phyloP scores from a whole-genome alignment of 176 grass and related monocot genomes.

The Zoysia pacifica region DNA sequence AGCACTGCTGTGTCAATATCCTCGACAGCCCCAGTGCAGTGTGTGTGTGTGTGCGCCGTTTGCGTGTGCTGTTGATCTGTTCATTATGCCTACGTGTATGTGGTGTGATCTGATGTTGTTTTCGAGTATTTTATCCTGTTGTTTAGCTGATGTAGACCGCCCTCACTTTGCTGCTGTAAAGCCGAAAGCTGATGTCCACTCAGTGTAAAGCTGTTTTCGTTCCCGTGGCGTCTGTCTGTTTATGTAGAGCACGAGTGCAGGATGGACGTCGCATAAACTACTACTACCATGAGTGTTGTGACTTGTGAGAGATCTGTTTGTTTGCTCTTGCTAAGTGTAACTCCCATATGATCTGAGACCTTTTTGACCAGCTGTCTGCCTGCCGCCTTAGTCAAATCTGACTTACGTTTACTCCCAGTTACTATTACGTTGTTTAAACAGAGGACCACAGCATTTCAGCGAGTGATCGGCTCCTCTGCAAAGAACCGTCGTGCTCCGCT shows the following conservation, averaged over 20 bases:
- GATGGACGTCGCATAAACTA: not conserved
- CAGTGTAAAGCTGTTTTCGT: not conserved
- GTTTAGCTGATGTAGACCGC: not conserved
- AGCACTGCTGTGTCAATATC: not conserved
- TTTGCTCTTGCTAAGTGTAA: not conserved
- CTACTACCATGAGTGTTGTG: not conserved
- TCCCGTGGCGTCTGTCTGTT: not conserved
- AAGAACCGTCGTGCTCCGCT: no score
- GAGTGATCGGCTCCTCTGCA: no score
- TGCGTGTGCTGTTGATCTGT: not conserved
- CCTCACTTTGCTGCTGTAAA: slow-evolving; percentile 33
- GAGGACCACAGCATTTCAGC: no score
- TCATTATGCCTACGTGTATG: not conserved
- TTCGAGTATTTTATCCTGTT: not conserved
- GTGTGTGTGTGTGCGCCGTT: not conserved
- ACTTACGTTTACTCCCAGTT: no score
- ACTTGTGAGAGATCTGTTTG: not conserved
- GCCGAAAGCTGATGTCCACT: slow-evolving; percentile 22
- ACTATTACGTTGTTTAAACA: no score
- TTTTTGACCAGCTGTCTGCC: no score
- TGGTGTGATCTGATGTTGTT: not conserved
- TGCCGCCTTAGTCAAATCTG: no score
- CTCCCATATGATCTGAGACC: no score
- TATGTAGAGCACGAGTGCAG: not conserved
- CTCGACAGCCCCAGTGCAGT: not conserved